These are phyloP conservation scores for Datura wrightii DNA, from an alignment of 257 asterid genomes.

Conservation along the genomic window DNA sequence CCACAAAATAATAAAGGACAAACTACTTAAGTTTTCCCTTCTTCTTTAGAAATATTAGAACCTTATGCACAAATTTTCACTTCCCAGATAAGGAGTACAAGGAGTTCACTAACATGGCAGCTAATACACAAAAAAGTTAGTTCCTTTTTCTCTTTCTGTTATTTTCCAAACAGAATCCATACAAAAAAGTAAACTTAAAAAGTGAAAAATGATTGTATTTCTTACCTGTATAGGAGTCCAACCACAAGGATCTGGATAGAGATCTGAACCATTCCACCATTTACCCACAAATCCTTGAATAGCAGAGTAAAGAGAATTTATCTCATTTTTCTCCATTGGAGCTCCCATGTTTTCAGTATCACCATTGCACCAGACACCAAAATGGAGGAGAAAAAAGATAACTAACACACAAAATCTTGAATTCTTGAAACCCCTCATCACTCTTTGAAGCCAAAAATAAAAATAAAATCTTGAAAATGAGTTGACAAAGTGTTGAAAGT, in stretches of 20 bases:
- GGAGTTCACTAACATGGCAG: neutral
- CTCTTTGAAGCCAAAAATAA: neutral
- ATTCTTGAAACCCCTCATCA: constrained; percentile 49
- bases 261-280: constrained; percentile 99
- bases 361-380: constrained; percentile 57
- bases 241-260: constrained; percentile 99
- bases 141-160: neutral
- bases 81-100: neutral
- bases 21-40: neutral
- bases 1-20: neutral
- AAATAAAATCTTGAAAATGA: neutral
- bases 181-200: constrained; percentile 5
- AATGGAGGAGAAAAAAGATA: constrained; percentile 39
- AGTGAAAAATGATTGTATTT: neutral
- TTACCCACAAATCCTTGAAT: constrained; percentile 92
- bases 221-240: constrained; percentile 96
- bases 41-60: neutral
- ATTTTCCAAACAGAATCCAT: neutral
- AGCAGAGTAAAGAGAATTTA: constrained; percentile 71
- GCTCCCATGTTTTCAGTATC: constrained; percentile 56
- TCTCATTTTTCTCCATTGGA: constrained; percentile 76
- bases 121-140: neutral
- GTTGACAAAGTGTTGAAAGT: neutral
- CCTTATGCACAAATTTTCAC: neutral
- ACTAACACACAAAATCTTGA: constrained; percentile 37